Percentiles rank a stretch among this genome's conserved stretches.
These are phyloP conservation scores for Lasiodiplodia sp. DNA, from an alignment of 2,329 filamentous ascomycete species.

Conservation along the genomic window DNA sequence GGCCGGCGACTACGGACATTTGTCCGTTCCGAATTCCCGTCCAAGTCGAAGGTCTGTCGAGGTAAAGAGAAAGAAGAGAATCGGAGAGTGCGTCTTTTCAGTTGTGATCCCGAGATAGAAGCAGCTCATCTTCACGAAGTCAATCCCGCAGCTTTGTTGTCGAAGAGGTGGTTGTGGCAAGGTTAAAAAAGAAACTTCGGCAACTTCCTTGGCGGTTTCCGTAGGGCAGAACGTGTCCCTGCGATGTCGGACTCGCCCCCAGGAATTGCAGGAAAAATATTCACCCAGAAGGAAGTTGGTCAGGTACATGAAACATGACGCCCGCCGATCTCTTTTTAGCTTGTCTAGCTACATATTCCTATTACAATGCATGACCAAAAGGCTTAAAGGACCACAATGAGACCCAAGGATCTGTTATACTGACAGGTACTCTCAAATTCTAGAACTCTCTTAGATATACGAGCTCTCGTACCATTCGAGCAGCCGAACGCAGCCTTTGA, in stretches of 20 bases:
- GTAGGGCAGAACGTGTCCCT: neutral
- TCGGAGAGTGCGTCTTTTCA: too few relatives aligned
- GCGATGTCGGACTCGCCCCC: constrained; percentile 21
- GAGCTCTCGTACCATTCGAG: too few relatives aligned
- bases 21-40: constrained; percentile 1
- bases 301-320: neutral
- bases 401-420: too few relatives aligned
- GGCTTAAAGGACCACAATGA: too few relatives aligned
- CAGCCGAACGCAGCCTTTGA: too few relatives aligned
- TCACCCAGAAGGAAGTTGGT: neutral
- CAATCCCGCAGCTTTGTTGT: neutral
- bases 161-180: neutral
- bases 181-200: neutral
- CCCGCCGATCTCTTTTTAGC: too few relatives aligned
- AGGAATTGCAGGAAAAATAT: neutral
- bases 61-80: neutral
- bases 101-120: neutral
- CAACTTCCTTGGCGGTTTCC: neutral
- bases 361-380: too few relatives aligned
- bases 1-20: constrained; percentile 13
- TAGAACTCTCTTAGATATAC: too few relatives aligned
- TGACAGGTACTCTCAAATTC: too few relatives aligned
- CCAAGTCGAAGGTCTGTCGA: neutral
- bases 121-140: neutral
- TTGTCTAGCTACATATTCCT: too few relatives aligned